Conservation (phyloP, 768 basidiomycete genomes). For the Termitomyces sp. region DNA sequence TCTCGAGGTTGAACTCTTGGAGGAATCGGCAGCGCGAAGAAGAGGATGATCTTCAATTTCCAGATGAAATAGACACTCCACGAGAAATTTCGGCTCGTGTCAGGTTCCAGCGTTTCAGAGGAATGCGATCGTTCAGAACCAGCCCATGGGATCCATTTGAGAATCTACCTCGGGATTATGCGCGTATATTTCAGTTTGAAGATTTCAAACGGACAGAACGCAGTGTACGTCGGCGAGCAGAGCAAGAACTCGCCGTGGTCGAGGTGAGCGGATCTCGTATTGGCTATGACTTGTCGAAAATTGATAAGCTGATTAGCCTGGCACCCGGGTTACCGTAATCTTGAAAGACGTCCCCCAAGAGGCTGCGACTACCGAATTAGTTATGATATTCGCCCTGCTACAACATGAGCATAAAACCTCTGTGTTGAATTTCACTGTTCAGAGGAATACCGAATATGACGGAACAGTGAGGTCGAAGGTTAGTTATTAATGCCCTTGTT, state of each 20-base stretch:
- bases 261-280: slow-evolving; percentile 45
- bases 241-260: slow-evolving; percentile 52
- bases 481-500: not conserved
- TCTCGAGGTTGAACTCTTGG: slow-evolving; percentile 61
- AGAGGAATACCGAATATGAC: slow-evolving; percentile 91
- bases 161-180: slow-evolving; percentile 91
- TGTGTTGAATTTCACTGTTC: slow-evolving; percentile 87
- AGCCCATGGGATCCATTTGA: slow-evolving; percentile 98
- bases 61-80: slow-evolving; percentile 95
- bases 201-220: slow-evolving; percentile 86
- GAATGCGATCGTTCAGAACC: slow-evolving; percentile 87
- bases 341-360: slow-evolving; percentile 71
- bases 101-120: slow-evolving; percentile 90
- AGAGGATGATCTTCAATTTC: slow-evolving; percentile 80
- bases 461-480: slow-evolving; percentile 91
- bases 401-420: slow-evolving; percentile 97
- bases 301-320: slow-evolving; percentile 46
- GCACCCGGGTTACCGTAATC: slow-evolving; percentile 72
- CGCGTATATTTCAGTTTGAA: slow-evolving; percentile 94
- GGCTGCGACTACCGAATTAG: slow-evolving; percentile 40
- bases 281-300: not conserved
- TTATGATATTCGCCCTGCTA: slow-evolving; percentile 75
- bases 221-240: slow-evolving; percentile 58
- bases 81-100: slow-evolving; percentile 71
- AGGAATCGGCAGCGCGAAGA: slow-evolving; percentile 67